Conservation (phyloP, 768 basidiomycete species). For the Coprinopsis marcescibilis region DNA sequence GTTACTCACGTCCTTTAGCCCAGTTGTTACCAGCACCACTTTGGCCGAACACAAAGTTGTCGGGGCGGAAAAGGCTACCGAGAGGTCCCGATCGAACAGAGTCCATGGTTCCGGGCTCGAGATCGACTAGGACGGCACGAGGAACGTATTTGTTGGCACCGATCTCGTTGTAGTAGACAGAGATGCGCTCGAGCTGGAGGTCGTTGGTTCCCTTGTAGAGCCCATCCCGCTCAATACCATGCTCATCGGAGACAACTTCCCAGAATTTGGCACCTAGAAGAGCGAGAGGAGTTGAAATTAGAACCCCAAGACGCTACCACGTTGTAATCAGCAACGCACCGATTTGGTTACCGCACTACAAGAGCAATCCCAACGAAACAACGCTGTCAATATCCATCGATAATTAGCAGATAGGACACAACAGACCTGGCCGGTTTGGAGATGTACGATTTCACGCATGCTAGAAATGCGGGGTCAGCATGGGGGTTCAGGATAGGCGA, state of each 20-base stretch:
- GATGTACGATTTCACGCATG: constrained; percentile 99
- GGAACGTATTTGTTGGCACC: constrained; percentile 97
- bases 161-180: constrained; percentile 97
- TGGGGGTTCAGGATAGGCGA: constrained; percentile 10
- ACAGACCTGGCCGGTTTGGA: constrained; percentile 96
- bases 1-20: constrained; percentile 95
- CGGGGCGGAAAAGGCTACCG: constrained; percentile 90
- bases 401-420: constrained; percentile 17
- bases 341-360: constrained; percentile 97
- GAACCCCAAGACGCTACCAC: constrained; percentile 3
- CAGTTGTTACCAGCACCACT: constrained; percentile 99
- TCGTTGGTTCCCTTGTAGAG: constrained; percentile 90
- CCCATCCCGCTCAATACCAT: constrained; percentile 92
- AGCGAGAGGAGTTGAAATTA: constrained; percentile 6
- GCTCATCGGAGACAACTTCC: constrained; percentile 98
- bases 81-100: constrained; percentile 87
- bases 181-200: constrained; percentile 95
- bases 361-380: constrained; percentile 23
- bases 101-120: constrained; percentile 97
- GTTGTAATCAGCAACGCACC: constrained; percentile 45
- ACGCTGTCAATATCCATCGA: constrained; percentile 10
- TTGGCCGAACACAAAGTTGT: constrained; percentile 98
- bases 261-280: constrained; percentile 85
- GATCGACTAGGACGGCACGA: constrained; percentile 93
- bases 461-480: constrained; percentile 37